Percentiles rank a stretch among this genome's conserved stretches.
Evolutionary conservation across 768 basidiomycete species (phyloP).

Genomic region (Podaxis sp.): DNA sequence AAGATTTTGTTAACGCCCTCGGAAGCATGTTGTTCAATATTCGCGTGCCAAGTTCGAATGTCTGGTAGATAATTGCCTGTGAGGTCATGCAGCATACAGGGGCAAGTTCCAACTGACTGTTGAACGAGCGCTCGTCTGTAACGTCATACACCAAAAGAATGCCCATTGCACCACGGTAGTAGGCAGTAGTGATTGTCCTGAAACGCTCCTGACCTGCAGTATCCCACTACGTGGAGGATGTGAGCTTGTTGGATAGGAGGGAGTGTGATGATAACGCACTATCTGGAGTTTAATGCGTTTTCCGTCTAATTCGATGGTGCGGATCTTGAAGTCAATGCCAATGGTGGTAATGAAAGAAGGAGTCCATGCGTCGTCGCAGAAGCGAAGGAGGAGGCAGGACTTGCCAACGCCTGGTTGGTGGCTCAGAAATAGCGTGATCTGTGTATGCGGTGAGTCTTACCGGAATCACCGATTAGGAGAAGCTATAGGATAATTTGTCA

Average conservation of each 20-base stretch:
- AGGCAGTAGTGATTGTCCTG: conserved; percentile 97
- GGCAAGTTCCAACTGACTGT: conserved; percentile 60
- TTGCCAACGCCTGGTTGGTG: conserved; percentile 79
- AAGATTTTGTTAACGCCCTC: conserved; percentile 99
- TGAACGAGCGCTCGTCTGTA: conserved; percentile 91
- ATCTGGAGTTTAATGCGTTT: conserved; percentile 99
- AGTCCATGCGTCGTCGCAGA: conserved; percentile 99
- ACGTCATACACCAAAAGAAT: conserved; percentile 99
- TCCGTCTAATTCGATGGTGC: conserved; percentile 96
- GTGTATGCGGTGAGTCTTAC: conserved; percentile 37
- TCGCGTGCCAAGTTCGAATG: conserved; percentile 97
- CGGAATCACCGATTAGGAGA: conserved; percentile 94
- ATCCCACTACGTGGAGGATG: conserved; percentile 74
- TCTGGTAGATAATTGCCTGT: conserved; percentile 45
- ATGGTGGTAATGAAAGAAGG: conserved; percentile 99
- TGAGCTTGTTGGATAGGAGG: background rate
- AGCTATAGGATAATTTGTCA: conserved; percentile 48
- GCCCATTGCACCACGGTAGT: conserved; percentile 99
- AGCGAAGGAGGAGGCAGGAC: conserved; percentile 91
- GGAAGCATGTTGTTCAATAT: conserved; percentile 98
- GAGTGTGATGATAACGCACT: conserved; percentile 44
- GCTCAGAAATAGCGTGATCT: conserved; percentile 11
- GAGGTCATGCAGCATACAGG: background rate
- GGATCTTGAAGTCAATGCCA: conserved; percentile 99
- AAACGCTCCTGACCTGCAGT: conserved; percentile 99